phyloP scores from a whole-genome alignment of 371 early-diverging fungal species.

The Haplosporangium sp. region DNA sequence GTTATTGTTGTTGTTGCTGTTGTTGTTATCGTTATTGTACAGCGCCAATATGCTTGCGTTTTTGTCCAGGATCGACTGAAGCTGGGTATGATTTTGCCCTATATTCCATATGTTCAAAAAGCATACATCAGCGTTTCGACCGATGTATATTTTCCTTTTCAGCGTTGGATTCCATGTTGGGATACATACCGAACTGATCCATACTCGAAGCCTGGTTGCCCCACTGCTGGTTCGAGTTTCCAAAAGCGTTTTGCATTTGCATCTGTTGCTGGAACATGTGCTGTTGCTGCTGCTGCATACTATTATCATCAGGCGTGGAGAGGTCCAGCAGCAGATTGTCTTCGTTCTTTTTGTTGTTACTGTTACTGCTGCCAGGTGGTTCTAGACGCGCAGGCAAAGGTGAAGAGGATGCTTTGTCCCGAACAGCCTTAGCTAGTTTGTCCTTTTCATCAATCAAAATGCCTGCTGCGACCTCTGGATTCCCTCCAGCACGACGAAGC shows the following conservation, averaged over 20 bases:
- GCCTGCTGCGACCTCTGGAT: slow-evolving; percentile 65
- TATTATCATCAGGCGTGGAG: slow-evolving; percentile 22
- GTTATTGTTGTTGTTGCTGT: slow-evolving; percentile 27
- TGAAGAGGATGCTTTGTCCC: slow-evolving; percentile 38
- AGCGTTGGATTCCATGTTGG: background rate
- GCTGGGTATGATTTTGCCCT: slow-evolving; percentile 48
- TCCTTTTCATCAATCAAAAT: slow-evolving; percentile 61
- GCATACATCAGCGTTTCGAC: no score
- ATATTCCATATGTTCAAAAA: background rate
- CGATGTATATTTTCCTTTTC: background rate
- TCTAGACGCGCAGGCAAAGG: slow-evolving; percentile 35
- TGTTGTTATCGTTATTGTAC: slow-evolving; percentile 24
- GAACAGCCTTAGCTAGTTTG: slow-evolving; percentile 45
- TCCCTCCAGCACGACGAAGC: slow-evolving; percentile 69
- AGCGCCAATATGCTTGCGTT: slow-evolving; percentile 44
- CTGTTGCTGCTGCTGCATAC: slow-evolving; percentile 28
- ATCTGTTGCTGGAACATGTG: slow-evolving; percentile 44
- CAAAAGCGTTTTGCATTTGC: slow-evolving; percentile 43
- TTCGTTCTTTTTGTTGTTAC: slow-evolving; percentile 15
- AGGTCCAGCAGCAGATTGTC: slow-evolving; percentile 43
- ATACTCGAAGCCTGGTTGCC: slow-evolving; percentile 11
- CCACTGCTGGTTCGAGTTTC: slow-evolving; percentile 38
- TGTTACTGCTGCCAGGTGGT: slow-evolving; percentile 32
- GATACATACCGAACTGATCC: slow-evolving; percentile 39
- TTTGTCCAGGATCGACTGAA: slow-evolving; percentile 50